Evolutionary conservation across 371 early-diverging fungal genomes (phyloP).

Genomic region (Apophysomyces trapeziformis): DNA sequence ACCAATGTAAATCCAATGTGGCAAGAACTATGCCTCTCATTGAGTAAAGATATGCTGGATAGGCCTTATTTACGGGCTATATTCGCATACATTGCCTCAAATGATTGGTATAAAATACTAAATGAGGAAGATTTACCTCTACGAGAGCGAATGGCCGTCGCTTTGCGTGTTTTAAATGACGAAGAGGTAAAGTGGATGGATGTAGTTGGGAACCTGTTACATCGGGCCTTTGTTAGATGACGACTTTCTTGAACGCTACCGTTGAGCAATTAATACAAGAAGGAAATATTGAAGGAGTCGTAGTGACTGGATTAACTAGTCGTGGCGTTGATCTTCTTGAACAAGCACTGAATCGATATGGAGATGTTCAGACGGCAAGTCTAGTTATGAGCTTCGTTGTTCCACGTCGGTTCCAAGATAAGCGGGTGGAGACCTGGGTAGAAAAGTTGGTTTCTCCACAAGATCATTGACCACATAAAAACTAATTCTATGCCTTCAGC

Average conservation of each 20-base stretch:
- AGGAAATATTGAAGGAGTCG: conserved; percentile 77
- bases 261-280: conserved; percentile 50
- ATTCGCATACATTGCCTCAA: conserved; percentile 77
- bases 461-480: not conserved
- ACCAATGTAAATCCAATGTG: conserved; percentile 50
- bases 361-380: conserved; percentile 91
- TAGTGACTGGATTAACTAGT: conserved; percentile 75
- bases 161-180: conserved; percentile 76
- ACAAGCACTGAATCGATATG: conserved; percentile 80
- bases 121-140: conserved; percentile 65
- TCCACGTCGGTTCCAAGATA: conserved; percentile 64
- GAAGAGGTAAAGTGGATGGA: conserved; percentile 53
- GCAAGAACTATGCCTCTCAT: conserved; percentile 64
- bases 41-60: conserved; percentile 66
- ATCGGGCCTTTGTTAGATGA: conserved; percentile 40
- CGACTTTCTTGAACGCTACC: conserved; percentile 52
- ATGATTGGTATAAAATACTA: conserved; percentile 75
- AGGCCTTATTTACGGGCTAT: conserved; percentile 78
- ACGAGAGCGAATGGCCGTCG: conserved; percentile 78
- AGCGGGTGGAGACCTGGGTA: conserved; percentile 78
- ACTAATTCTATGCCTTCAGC: conserved; percentile 32
- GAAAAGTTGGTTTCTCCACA: conserved; percentile 53
- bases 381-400: conserved; percentile 69
- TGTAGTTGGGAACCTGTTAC: not conserved
- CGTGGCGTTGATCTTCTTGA: conserved; percentile 72